phyloP scores from a whole-genome alignment of 148 eudicot genomes.

The Agrostemma githago region DNA sequence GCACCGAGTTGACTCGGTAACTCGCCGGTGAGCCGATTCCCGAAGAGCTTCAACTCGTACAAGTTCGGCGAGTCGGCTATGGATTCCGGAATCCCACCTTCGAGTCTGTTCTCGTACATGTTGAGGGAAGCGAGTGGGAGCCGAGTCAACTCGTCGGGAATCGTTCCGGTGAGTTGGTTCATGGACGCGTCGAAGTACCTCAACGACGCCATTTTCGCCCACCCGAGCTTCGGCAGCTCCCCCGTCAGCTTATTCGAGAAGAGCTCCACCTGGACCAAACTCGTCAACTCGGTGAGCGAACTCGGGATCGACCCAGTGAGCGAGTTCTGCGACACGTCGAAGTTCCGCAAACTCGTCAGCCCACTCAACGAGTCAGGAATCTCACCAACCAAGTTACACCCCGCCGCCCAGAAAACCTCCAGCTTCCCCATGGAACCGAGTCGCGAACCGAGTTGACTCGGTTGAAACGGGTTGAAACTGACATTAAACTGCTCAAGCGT shows the following conservation, averaged over 20 bases:
- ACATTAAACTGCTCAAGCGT: slow-evolving; percentile 53
- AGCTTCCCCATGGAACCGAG: slow-evolving; percentile 47
- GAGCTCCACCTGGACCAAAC: slow-evolving; percentile 54
- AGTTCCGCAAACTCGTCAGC: slow-evolving; percentile 37
- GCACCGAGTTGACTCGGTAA: slow-evolving; percentile 61
- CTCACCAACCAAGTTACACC: slow-evolving; percentile 47
- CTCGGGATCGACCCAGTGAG: slow-evolving; percentile 53
- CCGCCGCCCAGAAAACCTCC: slow-evolving; percentile 53
- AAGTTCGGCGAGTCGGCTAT: slow-evolving; percentile 58
- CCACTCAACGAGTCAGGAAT: slow-evolving; percentile 60
- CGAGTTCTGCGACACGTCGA: slow-evolving; percentile 56
- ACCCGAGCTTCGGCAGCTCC: slow-evolving; percentile 52
- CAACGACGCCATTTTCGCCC: slow-evolving; percentile 47
- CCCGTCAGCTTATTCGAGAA: slow-evolving; percentile 60
- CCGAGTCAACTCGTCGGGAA: slow-evolving; percentile 53
- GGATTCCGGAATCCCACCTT: slow-evolving; percentile 47
- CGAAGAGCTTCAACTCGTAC: slow-evolving; percentile 57
- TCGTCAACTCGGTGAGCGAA: slow-evolving; percentile 48
- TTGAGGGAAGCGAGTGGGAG: slow-evolving; percentile 57
- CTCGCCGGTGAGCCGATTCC: slow-evolving; percentile 48
- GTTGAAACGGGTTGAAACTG: slow-evolving; percentile 56
- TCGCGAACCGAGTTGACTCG: slow-evolving; percentile 55
- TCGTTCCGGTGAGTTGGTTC: slow-evolving; percentile 53
- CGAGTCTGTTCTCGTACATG: slow-evolving; percentile 52
- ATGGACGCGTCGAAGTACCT: slow-evolving; percentile 52